Evolutionary conservation across 805 yeast species (phyloP), one percentile per base, ranked within the genome.

Genomic region (Kregervanrija fluxuum): DNA sequence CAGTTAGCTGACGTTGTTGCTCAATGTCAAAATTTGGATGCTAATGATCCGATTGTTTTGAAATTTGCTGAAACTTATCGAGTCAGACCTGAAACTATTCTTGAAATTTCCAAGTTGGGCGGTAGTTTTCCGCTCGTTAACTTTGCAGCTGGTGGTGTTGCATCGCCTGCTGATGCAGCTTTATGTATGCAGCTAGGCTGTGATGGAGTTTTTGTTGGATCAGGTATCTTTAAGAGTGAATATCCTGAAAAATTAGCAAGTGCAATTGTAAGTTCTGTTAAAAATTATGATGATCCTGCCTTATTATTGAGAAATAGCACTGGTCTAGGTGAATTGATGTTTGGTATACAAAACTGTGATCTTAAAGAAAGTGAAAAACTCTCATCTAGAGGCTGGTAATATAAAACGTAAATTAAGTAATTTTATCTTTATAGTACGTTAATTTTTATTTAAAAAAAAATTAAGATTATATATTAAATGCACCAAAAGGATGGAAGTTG

Each of bases 131-230:
- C 90, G 1, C 95, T 85, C 37, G 93, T 85, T 44, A 85, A 83
- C 67, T 85, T 85, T 59, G 91, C 93, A 35, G 93, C 93, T 30
- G 95, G 95, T 37, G 95, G 95, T 47, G 82, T 85, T 42, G 93
- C 95, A 9, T 82, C 95, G 11, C 95, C 95, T 32, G 80, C 90
- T 8, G 95, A 85, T 62, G 95, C 95, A 22, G 93, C 93, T 15
- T 66, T 85, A 51, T 79, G 86, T 63, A 85, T 85, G 88, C 83
- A 80, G 58, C 65, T 81, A 49, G 88, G 88, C n/a, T 79, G 84
- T 55, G 88, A 82, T 58, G 88, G 88, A 49, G 84, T 82, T 30
- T 82, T 82, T 54, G 88, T 80, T 28, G 87, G 87, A 14, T 80
- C 87, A 4, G 93, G 93, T 22, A 84, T 84, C 51, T 85, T 84